Conservation (phyloP, 140 eudicot species). For the Anethum foeniculum region DNA sequence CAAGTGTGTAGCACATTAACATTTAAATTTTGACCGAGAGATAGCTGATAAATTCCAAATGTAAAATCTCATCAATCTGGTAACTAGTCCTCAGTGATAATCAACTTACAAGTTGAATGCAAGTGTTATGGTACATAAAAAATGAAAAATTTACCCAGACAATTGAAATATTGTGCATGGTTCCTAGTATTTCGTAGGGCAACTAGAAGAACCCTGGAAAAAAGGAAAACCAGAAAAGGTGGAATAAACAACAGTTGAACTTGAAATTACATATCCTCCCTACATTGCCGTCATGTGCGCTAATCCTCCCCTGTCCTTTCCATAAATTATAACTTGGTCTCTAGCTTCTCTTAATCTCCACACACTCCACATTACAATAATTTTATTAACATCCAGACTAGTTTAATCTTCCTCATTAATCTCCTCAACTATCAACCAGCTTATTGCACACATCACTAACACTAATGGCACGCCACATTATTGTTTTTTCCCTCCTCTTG, state of each 20-base stretch:
- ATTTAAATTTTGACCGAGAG: too few relatives aligned
- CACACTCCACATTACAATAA: neutral
- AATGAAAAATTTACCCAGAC: neutral
- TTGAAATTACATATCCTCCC: neutral
- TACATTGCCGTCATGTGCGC: neutral
- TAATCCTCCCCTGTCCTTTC: neutral
- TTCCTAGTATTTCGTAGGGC: neutral
- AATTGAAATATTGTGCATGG: neutral
- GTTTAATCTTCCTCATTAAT: neutral
- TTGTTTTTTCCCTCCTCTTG: slow-evolving; percentile 28
- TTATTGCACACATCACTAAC: neutral
- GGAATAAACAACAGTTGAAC: neutral
- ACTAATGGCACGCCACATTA: slow-evolving; percentile 43
- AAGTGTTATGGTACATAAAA: too few relatives aligned
- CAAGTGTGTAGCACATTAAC: too few relatives aligned
- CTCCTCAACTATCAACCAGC: neutral
- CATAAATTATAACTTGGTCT: neutral
- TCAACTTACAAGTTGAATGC: too few relatives aligned
- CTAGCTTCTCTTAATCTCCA: neutral
- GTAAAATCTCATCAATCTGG: too few relatives aligned
- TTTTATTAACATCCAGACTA: neutral
- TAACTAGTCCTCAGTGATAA: too few relatives aligned
- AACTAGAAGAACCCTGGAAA: neutral
- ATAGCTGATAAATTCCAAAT: neutral
- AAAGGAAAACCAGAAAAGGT: neutral